Conservation (phyloP, 78 protist species). For the Isochrysis galbana region DNA sequence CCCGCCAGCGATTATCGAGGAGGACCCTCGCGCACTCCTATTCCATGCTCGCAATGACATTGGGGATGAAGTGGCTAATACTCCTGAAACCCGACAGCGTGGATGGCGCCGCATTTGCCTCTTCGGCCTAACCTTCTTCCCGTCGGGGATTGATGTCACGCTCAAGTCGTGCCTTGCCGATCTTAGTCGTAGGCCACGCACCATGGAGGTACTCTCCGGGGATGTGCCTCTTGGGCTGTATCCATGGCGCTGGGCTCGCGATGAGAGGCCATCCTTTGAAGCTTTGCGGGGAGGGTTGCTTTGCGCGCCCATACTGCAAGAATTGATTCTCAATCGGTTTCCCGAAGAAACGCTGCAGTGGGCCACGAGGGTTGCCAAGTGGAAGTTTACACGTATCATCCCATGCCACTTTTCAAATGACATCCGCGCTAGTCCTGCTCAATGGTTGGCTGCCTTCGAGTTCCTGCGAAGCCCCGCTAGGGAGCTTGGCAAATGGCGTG, state of each 20-base stretch:
- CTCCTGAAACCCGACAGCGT: background rate
- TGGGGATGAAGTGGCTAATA: background rate
- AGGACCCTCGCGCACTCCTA: slow-evolving; percentile 26
- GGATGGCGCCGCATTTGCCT: background rate
- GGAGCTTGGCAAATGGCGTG: too few species aligned
- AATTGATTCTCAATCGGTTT: background rate
- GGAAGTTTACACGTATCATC: background rate
- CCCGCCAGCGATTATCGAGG: background rate
- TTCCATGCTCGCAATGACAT: slow-evolving; percentile 6
- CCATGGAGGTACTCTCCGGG: too few species aligned
- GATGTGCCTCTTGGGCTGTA: background rate
- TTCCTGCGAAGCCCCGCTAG: background rate
- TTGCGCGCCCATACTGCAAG: background rate
- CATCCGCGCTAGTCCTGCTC: background rate
- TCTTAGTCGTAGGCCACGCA: too few species aligned
- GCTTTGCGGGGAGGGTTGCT: background rate
- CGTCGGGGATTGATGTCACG: too few species aligned
- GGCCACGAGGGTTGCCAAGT: background rate
- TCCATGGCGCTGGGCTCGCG: background rate
- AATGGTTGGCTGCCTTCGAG: background rate
- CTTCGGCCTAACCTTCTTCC: background rate
- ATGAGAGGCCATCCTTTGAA: background rate
- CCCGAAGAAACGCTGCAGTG: background rate
- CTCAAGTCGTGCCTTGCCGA: too few species aligned
- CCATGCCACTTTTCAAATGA: background rate